Base-by-base conservation (phyloP, 352 stramenopile species). In the Paralagenidium karlingii region DNA sequence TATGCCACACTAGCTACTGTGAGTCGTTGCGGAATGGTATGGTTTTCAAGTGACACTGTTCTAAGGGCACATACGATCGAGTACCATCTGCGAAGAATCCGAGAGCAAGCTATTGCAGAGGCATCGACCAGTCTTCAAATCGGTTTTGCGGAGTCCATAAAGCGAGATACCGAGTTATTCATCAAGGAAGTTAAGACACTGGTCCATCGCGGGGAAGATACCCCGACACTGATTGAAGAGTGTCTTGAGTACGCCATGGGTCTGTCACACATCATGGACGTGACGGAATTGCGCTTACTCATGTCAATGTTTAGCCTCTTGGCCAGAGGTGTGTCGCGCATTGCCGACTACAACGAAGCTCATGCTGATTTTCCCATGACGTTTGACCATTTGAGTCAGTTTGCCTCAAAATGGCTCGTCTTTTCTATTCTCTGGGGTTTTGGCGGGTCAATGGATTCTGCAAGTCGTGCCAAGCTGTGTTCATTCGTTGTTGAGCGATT, bases 1-100 rank as follows among this genome's bases (percentile, higher is more conserved):
- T 96, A 98, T 49, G 96, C 96, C 8, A 99, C 97, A 19, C 80
- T 97, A 12, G 97, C 97, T 28, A 99, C 97, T n/a, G 97, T 99
- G 28, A 98, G 83, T 79, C 90, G 97, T 38, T 99, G 96, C 55
- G 97, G 97, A 18, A 99, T 99, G 94, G 87, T 99, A 22, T 99
- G 95, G 94, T 99, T 99, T 53, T 96, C 89, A 22, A 69, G 93
- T 22, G 94, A 98, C 34, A 98, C 89, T 10, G 77, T 99, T 37
- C 82, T 94, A 27, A 88, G 82, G 19, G 58, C 51, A 11, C 82
- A 98, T 50, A 96, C 99, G 15, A 69, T 91, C 6, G 75, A 90
- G 43, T 71, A 90, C 30, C 86, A 85, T 54, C 45, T 93, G 33
- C 22, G 19, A 36, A 16, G 30, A 36, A 16, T 36, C 7, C 16